Evolutionary conservation across 345 rosid species (phyloP).

Genomic region (Salix koriyanagi): DNA sequence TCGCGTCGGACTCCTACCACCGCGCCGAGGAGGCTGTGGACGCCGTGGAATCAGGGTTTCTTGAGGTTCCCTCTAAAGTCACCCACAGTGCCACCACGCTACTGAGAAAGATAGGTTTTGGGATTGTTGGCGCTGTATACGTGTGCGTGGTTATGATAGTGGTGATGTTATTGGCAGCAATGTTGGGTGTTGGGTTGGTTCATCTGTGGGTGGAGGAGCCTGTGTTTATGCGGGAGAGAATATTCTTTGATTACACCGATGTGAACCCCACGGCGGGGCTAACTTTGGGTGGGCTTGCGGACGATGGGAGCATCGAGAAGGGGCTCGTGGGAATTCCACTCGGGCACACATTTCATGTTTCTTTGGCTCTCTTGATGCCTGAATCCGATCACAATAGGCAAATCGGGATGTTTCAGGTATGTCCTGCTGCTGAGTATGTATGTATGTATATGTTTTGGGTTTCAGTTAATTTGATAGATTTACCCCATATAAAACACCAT

Average conservation of each 20-base stretch:
- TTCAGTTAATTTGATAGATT: neutral
- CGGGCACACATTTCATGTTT: slow-evolving; percentile 56
- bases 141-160: slow-evolving; percentile 40
- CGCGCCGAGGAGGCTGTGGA: slow-evolving; percentile 37
- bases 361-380: slow-evolving; percentile 60
- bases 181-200: slow-evolving; percentile 55
- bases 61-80: slow-evolving; percentile 23
- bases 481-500: too few species aligned
- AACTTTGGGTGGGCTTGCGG: slow-evolving; percentile 9
- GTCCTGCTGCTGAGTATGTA: neutral
- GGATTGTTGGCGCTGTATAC: slow-evolving; percentile 54
- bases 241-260: slow-evolving; percentile 66
- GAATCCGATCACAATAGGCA: slow-evolving; percentile 68
- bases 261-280: slow-evolving; percentile 54
- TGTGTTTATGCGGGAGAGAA: slow-evolving; percentile 42
- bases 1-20: slow-evolving; percentile 48
- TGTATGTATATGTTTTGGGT: neutral
- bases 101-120: slow-evolving; percentile 43
- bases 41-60: slow-evolving; percentile 36
- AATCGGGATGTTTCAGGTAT: slow-evolving; percentile 71
- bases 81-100: slow-evolving; percentile 9
- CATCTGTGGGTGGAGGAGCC: slow-evolving; percentile 63
- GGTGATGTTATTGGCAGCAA: slow-evolving; percentile 42
- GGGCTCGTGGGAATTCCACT: slow-evolving; percentile 38
- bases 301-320: neutral